These are phyloP conservation scores for Zasmidium cellare DNA, from an alignment of 2,329 filamentous ascomycete species.

Conservation along the genomic window DNA sequence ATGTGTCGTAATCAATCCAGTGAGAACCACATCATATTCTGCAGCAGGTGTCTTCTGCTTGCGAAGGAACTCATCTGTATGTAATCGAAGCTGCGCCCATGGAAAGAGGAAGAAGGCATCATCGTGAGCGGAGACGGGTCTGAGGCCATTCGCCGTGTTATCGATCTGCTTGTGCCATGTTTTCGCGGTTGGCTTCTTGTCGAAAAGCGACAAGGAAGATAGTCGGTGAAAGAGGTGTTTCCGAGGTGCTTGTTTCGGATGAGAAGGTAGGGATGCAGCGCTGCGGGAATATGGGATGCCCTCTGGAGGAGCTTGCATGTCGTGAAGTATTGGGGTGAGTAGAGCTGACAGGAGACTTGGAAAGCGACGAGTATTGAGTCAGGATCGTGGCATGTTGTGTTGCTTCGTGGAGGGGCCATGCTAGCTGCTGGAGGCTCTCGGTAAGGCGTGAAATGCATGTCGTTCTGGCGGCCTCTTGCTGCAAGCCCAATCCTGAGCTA, in stretches of 20 bases:
- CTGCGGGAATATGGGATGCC: not conserved
- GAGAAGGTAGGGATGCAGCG: not conserved
- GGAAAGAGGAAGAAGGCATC: not conserved
- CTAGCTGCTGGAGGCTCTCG: not conserved
- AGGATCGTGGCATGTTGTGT: not conserved
- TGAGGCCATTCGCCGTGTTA: not conserved
- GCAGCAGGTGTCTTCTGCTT: not conserved
- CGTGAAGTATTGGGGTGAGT: too few relatives aligned
- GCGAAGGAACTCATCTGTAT: conserved; percentile 1
- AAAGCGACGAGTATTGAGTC: not conserved
- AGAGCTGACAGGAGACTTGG: not conserved
- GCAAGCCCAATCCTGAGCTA: not conserved
- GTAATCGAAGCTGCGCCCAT: conserved; percentile 1
- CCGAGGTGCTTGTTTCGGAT: not conserved
- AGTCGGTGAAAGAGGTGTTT: not conserved
- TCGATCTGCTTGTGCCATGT: conserved; percentile 2
- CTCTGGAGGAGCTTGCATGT: too few relatives aligned
- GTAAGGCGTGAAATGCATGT: not conserved
- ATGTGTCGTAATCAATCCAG: not conserved
- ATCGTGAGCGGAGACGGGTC: not conserved
- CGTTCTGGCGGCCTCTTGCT: not conserved
- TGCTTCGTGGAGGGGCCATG: too few relatives aligned
- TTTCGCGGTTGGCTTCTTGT: not conserved
- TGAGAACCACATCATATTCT: not conserved
- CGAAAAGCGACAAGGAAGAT: not conserved